Evolutionary conservation across 164 flowering plant species (phyloP).

Genomic region (Nymphaea thermarum): DNA sequence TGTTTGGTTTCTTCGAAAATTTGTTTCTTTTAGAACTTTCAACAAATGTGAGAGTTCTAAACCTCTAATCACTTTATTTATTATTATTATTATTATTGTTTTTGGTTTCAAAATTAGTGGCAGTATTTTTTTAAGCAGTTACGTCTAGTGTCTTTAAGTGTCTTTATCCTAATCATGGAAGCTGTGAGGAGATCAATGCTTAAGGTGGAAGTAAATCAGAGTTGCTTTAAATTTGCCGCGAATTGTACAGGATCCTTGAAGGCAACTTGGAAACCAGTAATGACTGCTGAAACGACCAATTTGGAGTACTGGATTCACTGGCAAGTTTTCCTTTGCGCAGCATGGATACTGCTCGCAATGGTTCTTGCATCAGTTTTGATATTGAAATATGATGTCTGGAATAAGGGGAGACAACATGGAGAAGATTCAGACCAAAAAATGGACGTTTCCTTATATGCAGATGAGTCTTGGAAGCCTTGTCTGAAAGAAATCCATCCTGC

Average conservation of each 20-base stretch:
- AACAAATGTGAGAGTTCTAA: too few species aligned
- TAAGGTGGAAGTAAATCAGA: too few species aligned
- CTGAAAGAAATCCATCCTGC: conserved; percentile 69
- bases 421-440: conserved; percentile 6
- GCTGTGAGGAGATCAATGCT: too few species aligned
- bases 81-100: too few species aligned
- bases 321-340: conserved; percentile 53
- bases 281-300: conserved; percentile 6
- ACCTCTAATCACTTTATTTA: too few species aligned
- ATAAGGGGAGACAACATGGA: conserved; percentile 10
- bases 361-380: conserved; percentile 35
- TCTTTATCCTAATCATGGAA: too few species aligned
- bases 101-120: too few species aligned
- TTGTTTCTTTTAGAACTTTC: not conserved
- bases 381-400: conserved; percentile 40
- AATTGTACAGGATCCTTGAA: conserved; percentile 34
- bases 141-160: too few species aligned
- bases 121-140: too few species aligned
- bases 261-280: conserved; percentile 56
- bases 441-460: conserved; percentile 39
- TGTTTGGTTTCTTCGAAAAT: not conserved
- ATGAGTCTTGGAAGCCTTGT: conserved; percentile 85
- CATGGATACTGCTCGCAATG: conserved; percentile 37
- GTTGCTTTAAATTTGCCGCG: too few species aligned
- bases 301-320: conserved; percentile 75